Evolutionary conservation across 495 filamentous ascomycete genomes (phyloP), one percentile per base, ranked within the genome.

Genomic region (Neurospora pannonica): DNA sequence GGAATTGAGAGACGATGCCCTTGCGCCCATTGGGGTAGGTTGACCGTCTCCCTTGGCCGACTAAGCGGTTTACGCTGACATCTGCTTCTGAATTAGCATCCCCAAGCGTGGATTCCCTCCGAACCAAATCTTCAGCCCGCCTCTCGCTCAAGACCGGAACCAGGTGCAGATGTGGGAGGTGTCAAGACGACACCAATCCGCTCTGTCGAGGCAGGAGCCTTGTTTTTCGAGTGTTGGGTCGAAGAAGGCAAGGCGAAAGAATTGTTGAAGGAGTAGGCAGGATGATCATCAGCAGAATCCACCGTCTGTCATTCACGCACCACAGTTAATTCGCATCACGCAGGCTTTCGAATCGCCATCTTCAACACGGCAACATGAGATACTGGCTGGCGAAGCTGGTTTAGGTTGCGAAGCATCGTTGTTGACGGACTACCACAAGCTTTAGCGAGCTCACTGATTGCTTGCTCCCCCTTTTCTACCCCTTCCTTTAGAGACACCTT

Each of bases 1-100:
- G 37, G 96, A 98, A 83, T 84, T 97, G 75, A 88, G 90, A 42
- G 90, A 93, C 71, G 89, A 93, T 70, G 88, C 88, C 3, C 85
- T 90, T 46, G 88, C 92, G 28, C 96, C 94, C n/a, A 89, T 94
- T 75, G 90, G 90, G 48, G 89, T 85, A 84, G 79, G 83, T 83
- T 19, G 24, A 38, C 72, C 19, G 54, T 69, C 36, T 67, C 38
- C n/a, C 9, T 38, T 39, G 31, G 21, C 39, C 70, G 15, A 21
- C 11, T 15, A 21, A 37, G 38, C 28, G 31, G 19, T 43, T 48
- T 19, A 38, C 21, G 60, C 34, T 62, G 67, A 37, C 62, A 7
- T n/a, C 37, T 72, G 7, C 9, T 38, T 46, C n/a, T 48, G 10
- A 67, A 28, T 13, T 36, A 86, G 82, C 88, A 91, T 79, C 89